These are phyloP conservation scores for Coemansia guatemalensis DNA, from an alignment of 192 early-diverging fungal genomes.

Conservation along the genomic window DNA sequence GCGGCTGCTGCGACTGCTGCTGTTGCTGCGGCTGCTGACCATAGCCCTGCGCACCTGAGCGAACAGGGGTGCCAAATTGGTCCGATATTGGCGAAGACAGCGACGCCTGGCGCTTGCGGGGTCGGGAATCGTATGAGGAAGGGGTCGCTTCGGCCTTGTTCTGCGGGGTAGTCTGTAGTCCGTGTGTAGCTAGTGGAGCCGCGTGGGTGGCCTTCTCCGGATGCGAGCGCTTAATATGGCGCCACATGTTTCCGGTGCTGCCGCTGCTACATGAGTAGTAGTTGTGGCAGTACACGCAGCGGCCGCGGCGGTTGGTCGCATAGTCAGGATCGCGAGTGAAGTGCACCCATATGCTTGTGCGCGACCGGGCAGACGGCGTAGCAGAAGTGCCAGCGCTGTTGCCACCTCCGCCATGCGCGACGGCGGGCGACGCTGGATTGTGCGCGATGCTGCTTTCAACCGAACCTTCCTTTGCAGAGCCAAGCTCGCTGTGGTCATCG, in stretches of 20 bases:
- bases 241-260: conserved; percentile 56
- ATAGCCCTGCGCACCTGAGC: background rate
- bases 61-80: conserved; percentile 13
- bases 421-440: conserved; percentile 36
- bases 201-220: conserved; percentile 48
- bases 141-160: conserved; percentile 4
- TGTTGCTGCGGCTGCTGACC: background rate
- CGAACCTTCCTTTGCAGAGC: conserved; percentile 40
- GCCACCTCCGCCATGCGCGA: conserved; percentile 1
- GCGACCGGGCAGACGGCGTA: conserved; percentile 39
- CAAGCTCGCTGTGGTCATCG: conserved; percentile 34
- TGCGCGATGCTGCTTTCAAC: conserved; percentile 37
- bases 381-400: conserved; percentile 2
- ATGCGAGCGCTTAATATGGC: conserved; percentile 54
- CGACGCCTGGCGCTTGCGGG: conserved; percentile 53
- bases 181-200: conserved; percentile 49
- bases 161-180: conserved; percentile 19
- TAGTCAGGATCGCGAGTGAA: conserved; percentile 54
- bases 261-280: conserved; percentile 56
- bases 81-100: conserved; percentile 41
- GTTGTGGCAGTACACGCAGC: conserved; percentile 56
- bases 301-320: conserved; percentile 53
- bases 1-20: conserved; percentile 12
- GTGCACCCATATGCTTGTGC: conserved; percentile 54
- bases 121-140: conserved; percentile 8